Conservation (phyloP, 73 alveolate species). For the Paramecium bursaria region DNA sequence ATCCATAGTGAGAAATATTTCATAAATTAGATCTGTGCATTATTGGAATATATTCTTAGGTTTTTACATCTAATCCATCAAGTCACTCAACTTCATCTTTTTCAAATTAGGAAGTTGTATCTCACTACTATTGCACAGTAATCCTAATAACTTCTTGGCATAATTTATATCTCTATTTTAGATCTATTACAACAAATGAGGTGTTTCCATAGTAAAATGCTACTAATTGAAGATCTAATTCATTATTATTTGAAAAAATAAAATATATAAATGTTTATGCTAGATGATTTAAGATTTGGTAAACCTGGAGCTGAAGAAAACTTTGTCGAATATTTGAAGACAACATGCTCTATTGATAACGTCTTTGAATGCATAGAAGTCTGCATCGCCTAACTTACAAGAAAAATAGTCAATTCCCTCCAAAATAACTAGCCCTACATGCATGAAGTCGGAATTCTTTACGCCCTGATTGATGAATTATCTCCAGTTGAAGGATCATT, state of each 20-base stretch:
- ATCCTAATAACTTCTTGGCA: slow-evolving; percentile 29
- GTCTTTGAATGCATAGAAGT: no score
- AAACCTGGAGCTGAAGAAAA: no score
- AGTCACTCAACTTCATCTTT: slow-evolving; percentile 44
- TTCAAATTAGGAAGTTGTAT: slow-evolving; percentile 2
- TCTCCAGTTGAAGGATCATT: no score
- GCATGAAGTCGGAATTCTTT: no score
- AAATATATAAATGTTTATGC: no score
- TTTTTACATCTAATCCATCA: slow-evolving; percentile 25
- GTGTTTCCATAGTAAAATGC: slow-evolving; percentile 43
- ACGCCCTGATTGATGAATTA: no score
- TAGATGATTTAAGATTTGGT: no score
- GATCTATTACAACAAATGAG: neutral
- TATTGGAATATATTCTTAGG: slow-evolving; percentile 41
- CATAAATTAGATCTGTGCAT: slow-evolving; percentile 30
- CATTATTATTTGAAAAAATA: neutral
- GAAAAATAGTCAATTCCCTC: no score
- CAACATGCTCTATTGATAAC: no score
- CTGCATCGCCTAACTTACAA: no score
- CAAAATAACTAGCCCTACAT: no score
- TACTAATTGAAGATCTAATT: slow-evolving; percentile 26
- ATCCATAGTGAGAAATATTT: slow-evolving; percentile 4
- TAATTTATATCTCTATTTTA: neutral
- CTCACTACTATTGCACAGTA: slow-evolving; percentile 48
- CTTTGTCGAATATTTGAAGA: no score